phyloP scores from a whole-genome alignment of 2,329 filamentous ascomycete genomes.

The Didymella exigua region DNA sequence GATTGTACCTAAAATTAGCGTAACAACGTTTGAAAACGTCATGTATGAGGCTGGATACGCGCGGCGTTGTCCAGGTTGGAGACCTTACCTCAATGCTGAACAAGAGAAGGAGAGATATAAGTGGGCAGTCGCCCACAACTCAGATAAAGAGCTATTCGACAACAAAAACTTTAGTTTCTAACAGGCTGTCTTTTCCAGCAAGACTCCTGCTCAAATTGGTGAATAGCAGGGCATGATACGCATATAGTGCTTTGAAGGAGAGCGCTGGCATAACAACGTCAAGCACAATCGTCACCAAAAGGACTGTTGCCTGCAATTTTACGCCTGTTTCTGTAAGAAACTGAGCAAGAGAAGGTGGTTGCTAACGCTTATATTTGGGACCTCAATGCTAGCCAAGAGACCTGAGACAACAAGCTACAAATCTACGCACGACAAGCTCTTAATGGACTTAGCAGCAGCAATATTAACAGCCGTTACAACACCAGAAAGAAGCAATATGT shows the following conservation, averaged over 20 bases:
- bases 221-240: neutral
- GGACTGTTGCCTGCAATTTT: neutral
- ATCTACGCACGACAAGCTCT: neutral
- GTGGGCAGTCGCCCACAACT: neutral
- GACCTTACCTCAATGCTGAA: neutral
- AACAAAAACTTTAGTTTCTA: neutral
- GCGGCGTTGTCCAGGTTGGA: neutral
- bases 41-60: conserved; percentile 7
- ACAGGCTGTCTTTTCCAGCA: neutral
- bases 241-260: neutral
- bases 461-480: neutral
- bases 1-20: neutral
- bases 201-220: neutral
- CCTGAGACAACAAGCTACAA: neutral
- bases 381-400: neutral
- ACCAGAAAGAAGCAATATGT: neutral
- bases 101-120: neutral
- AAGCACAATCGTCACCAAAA: neutral
- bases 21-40: conserved; percentile 9
- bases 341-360: neutral
- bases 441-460: neutral
- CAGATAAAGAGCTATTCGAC: neutral
- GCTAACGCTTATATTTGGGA: neutral
- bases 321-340: neutral
- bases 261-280: neutral